These are phyloP conservation scores for Leucocoprinus birnbaumii DNA, from an alignment of 768 basidiomycete species.

Conservation along the genomic window DNA sequence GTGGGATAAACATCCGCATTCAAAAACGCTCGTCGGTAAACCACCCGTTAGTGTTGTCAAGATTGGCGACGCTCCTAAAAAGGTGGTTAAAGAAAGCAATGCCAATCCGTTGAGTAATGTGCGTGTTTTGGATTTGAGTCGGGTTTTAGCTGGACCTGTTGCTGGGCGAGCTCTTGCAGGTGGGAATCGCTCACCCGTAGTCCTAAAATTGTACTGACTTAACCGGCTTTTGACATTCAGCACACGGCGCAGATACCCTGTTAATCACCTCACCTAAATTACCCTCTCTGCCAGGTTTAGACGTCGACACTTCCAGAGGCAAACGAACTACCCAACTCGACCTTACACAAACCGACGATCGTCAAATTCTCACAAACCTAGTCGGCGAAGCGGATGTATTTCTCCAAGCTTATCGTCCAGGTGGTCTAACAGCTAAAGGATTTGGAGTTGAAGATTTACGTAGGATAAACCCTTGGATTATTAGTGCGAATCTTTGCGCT, in stretches of 20 bases:
- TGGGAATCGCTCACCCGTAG: no score
- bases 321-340: conserved; percentile 65
- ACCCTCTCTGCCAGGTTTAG: conserved; percentile 47
- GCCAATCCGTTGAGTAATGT: conserved; percentile 43
- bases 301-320: conserved; percentile 58
- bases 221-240: conserved; percentile 24
- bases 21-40: conserved; percentile 31
- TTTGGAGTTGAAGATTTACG: conserved; percentile 43
- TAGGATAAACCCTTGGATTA: conserved; percentile 38
- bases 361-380: conserved; percentile 30
- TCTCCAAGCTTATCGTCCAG: conserved; percentile 58
- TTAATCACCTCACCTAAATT: conserved; percentile 52
- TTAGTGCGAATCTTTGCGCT: conserved; percentile 51
- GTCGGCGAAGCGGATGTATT: conserved; percentile 50
- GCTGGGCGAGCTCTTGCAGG: conserved; percentile 57
- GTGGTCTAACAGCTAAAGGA: conserved; percentile 42
- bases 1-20: conserved; percentile 52
- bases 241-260: conserved; percentile 57
- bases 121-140: conserved; percentile 54
- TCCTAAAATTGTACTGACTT: no score
- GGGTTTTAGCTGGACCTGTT: conserved; percentile 58
- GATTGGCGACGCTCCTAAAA: conserved; percentile 45
- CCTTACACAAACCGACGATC: conserved; percentile 31
- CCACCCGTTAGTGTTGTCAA: conserved; percentile 42
- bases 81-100: conserved; percentile 12